Conservation (phyloP, 108 stramenopile species). For the Thalassiosira profunda region DNA sequence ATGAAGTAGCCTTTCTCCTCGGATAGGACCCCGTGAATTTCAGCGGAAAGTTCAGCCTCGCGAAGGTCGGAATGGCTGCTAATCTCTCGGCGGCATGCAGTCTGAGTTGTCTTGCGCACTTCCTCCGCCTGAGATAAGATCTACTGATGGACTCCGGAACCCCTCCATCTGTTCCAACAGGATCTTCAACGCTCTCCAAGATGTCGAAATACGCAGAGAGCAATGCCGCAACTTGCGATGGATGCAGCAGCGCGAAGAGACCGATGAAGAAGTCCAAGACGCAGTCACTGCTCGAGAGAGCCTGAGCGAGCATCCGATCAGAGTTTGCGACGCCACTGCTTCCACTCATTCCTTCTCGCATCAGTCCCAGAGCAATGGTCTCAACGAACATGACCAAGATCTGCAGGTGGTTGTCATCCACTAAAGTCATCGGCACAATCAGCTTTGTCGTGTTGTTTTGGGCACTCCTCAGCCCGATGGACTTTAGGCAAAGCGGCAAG, state of each 20-base stretch:
- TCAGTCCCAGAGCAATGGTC: constrained; percentile 61
- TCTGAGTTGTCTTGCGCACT: constrained; percentile 71
- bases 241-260: constrained; percentile 71
- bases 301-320: constrained; percentile 46
- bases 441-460: constrained; percentile 25
- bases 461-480: constrained; percentile 63
- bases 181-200: constrained; percentile 65
- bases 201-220: constrained; percentile 59
- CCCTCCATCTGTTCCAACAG: not conserved
- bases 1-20: constrained; percentile 14
- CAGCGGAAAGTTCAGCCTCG: constrained; percentile 76
- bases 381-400: constrained; percentile 73
- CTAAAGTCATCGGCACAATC: constrained; percentile 47
- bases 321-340: constrained; percentile 40
- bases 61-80: constrained; percentile 67
- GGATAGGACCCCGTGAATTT: constrained; percentile 48
- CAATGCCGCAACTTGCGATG: constrained; percentile 65
- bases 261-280: constrained; percentile 79
- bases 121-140: constrained; percentile 18
- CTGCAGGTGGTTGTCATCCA: constrained; percentile 72
- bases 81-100: constrained; percentile 76
- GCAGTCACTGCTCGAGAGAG: constrained; percentile 33
- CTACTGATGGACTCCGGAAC: not conserved
- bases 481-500: constrained; percentile 83
- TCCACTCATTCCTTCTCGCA: constrained; percentile 59